These are phyloP conservation scores for Agrocybe praecox DNA, from an alignment of 768 basidiomycete species.

Conservation along the genomic window DNA sequence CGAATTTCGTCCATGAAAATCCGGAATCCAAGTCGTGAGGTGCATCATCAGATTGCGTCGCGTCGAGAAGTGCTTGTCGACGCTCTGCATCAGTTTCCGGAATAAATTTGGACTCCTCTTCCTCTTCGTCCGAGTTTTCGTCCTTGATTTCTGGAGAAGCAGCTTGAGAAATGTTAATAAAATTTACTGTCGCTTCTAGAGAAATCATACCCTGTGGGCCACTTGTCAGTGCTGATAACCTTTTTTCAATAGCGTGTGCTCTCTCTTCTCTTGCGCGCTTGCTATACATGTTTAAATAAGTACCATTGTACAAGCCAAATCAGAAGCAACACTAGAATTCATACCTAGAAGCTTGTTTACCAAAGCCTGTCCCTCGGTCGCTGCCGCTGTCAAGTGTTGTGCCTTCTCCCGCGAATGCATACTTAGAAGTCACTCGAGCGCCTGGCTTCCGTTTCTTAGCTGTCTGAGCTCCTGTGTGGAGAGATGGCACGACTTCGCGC, in stretches of 20 bases:
- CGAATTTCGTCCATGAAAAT: slow-evolving; percentile 44
- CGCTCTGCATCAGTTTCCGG: slow-evolving; percentile 49
- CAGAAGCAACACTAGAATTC: slow-evolving; percentile 5
- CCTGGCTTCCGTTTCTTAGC: slow-evolving; percentile 74
- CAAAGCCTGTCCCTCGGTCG: slow-evolving; percentile 58
- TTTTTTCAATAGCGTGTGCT: slow-evolving; percentile 71
- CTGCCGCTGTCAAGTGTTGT: slow-evolving; percentile 47
- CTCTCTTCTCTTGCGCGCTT: slow-evolving; percentile 81
- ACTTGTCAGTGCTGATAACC: slow-evolving; percentile 46
- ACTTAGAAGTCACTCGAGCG: slow-evolving; percentile 61
- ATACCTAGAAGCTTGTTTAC: slow-evolving; percentile 72
- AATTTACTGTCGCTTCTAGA: neutral
- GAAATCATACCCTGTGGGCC: no score
- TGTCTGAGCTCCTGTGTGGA: slow-evolving; percentile 62
- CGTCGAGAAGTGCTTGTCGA: slow-evolving; percentile 51
- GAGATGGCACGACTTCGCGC: slow-evolving; percentile 50
- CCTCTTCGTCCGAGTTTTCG: slow-evolving; percentile 31
- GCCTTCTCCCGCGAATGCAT: slow-evolving; percentile 63
- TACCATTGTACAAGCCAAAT: neutral
- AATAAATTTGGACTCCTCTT: slow-evolving; percentile 37
- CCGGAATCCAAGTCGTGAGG: slow-evolving; percentile 39
- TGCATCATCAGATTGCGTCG: slow-evolving; percentile 45
- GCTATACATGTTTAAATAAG: slow-evolving; percentile 35
- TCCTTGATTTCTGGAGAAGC: slow-evolving; percentile 15
- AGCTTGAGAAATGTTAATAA: neutral